Evolutionary conservation across 1,284 basidiomycete genomes (phyloP), one percentile per base, ranked within the genome.

Genomic region (Taiwanofungus camphoratus): DNA sequence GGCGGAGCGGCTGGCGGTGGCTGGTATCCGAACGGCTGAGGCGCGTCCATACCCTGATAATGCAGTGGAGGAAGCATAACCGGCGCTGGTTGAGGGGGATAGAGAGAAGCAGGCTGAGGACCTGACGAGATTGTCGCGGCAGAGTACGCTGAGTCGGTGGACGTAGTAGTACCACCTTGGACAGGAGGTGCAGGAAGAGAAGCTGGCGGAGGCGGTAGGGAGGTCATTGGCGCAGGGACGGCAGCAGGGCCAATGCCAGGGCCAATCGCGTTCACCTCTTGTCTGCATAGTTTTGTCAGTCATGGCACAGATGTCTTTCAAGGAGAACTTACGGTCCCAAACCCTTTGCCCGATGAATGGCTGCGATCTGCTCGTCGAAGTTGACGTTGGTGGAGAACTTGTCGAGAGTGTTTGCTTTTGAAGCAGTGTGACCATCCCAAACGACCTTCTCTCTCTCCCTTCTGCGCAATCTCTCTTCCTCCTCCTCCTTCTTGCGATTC

Each of bases 351-450:
- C 87, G 84, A 66, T 94, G 92, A 48, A 95, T 89, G 36, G 91
- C 90, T 33, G 90, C 89, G 63, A 96, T 95, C 62, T 95, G 92
- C 59, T 95, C 91, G 67, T 96, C 92, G 60, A 95, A 82, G 61
- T 89, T 92, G 68, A 89, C 91, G 52, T 86, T 87, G 12, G 82
- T 82, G 44, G 92, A 91, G 71, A 86, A 97, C 53, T 90, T 91
- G 70, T 92, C 84, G 57, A 92, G 71, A 1, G 90, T 93, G 56
- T 81, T 82, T 35, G 84, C 82, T 64, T 92, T 94, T 39, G 89
- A 87, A 38, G 88, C 86, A 2, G 92, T 92, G 64, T 95, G 92
- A 57, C 92, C 93, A 64, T 96, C 92, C 92, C 93, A 96, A 45
- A 94, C 86, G 52, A 90, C 87, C 64, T 89, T 93, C 66, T 94